Conservation (phyloP, 2,329 filamentous ascomycete genomes). For the Bipolaris oryzae region DNA sequence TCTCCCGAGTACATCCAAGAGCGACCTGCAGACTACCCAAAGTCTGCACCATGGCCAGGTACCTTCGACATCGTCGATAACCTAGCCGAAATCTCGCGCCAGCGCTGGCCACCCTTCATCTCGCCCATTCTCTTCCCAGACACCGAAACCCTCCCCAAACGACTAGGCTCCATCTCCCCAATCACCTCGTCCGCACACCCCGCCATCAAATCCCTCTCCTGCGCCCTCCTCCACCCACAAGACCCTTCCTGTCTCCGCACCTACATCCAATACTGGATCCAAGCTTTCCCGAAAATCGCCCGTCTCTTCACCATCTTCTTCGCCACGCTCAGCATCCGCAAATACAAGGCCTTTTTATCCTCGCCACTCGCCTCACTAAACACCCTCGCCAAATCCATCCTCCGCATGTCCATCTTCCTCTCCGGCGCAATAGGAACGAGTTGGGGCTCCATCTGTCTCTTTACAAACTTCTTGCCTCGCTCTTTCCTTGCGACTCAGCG, state of each 20-base stretch:
- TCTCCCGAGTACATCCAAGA: slow-evolving; percentile 80
- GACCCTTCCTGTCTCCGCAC: slow-evolving; percentile 89
- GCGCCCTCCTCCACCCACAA: slow-evolving; percentile 83
- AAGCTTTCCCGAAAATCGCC: slow-evolving; percentile 77
- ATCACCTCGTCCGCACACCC: slow-evolving; percentile 86
- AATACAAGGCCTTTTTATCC: slow-evolving; percentile 70
- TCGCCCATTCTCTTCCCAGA: slow-evolving; percentile 86
- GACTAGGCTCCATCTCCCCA: slow-evolving; percentile 72
- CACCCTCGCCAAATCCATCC: slow-evolving; percentile 68
- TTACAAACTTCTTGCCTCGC: slow-evolving; percentile 78
- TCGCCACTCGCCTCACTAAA: slow-evolving; percentile 72
- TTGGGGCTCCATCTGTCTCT: slow-evolving; percentile 90
- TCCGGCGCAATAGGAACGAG: slow-evolving; percentile 83
- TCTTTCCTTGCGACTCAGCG: slow-evolving; percentile 78
- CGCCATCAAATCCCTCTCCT: slow-evolving; percentile 82
- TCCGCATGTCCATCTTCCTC: slow-evolving; percentile 77
- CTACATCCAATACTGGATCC: slow-evolving; percentile 85
- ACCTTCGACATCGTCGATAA: slow-evolving; percentile 79
- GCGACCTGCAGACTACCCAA: slow-evolving; percentile 71
- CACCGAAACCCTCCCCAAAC: slow-evolving; percentile 65
- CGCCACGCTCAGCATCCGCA: slow-evolving; percentile 71
- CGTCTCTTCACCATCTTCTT: slow-evolving; percentile 80
- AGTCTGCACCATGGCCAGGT: slow-evolving; percentile 73
- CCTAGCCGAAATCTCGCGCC: slow-evolving; percentile 77
- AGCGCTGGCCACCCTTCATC: slow-evolving; percentile 86